Percentiles rank a stretch among this genome's conserved stretches.
Conservation (phyloP, 305 asterid species). For the Fraxinus albicans region DNA sequence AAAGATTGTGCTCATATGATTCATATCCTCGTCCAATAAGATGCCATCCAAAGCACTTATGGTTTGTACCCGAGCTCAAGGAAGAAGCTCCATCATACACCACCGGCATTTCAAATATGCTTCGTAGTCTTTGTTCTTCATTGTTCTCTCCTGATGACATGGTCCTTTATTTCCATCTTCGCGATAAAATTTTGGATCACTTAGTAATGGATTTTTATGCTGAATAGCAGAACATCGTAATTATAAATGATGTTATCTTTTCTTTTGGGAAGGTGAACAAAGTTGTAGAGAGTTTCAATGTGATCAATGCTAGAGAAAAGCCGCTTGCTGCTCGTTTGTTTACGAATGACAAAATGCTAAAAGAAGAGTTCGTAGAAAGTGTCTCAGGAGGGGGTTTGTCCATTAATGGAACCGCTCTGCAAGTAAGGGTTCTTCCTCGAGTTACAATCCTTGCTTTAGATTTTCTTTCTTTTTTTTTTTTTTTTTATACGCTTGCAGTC, state of each 20-base stretch:
- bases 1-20: not conserved
- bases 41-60: not conserved
- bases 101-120: not conserved
- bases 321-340: conserved; percentile 87
- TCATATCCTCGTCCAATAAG: not conserved
- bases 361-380: conserved; percentile 53
- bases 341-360: conserved; percentile 68
- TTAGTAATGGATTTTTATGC: not conserved
- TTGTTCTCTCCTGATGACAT: not conserved
- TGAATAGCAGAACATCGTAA: not conserved
- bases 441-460: not conserved
- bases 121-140: not conserved
- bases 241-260: conserved; percentile 1
- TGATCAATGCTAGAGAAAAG: conserved; percentile 67
- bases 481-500: not conserved
- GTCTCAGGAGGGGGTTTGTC: conserved; percentile 74
- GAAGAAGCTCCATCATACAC: not conserved
- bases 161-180: not conserved
- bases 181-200: conserved; percentile 40
- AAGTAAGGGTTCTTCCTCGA: conserved; percentile 41
- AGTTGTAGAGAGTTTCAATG: conserved; percentile 51
- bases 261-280: conserved; percentile 54
- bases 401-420: conserved; percentile 61
- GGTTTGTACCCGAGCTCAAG: not conserved
- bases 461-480: too few species aligned